phyloP scores from a whole-genome alignment of 805 yeast genomes.

The Cyberlindnera meyerae region DNA sequence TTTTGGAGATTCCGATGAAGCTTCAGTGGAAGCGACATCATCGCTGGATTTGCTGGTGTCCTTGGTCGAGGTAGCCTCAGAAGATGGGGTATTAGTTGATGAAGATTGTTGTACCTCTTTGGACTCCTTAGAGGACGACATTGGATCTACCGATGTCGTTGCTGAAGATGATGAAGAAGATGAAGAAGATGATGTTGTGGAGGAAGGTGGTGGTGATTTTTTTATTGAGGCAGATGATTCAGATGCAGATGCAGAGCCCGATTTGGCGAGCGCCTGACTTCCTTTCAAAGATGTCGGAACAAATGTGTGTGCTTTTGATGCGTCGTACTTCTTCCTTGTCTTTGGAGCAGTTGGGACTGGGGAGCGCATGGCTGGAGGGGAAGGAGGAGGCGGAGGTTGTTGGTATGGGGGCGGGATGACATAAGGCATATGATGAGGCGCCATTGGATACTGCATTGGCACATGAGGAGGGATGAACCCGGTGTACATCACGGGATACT shows the following conservation, averaged over 20 bases:
- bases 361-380: too few relatives aligned
- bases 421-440: too few relatives aligned
- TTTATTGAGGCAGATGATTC: background rate
- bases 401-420: too few relatives aligned
- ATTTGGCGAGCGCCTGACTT: background rate
- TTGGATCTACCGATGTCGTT: background rate
- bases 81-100: background rate
- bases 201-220: background rate
- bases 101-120: too few relatives aligned
- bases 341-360: background rate
- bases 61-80: conserved; percentile 1
- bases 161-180: background rate
- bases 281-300: background rate
- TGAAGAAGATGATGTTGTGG: too few relatives aligned
- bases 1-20: conserved; percentile 3
- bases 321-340: background rate
- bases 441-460: too few relatives aligned
- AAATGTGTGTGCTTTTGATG: background rate
- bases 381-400: too few relatives aligned
- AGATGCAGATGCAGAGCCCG: background rate
- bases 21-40: conserved; percentile 4
- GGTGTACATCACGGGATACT: too few relatives aligned
- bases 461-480: too few relatives aligned
- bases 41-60: too few relatives aligned
- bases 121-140: background rate